Evolutionary conservation across 805 yeast species (phyloP).

Genomic region (Lachancea cidri): DNA sequence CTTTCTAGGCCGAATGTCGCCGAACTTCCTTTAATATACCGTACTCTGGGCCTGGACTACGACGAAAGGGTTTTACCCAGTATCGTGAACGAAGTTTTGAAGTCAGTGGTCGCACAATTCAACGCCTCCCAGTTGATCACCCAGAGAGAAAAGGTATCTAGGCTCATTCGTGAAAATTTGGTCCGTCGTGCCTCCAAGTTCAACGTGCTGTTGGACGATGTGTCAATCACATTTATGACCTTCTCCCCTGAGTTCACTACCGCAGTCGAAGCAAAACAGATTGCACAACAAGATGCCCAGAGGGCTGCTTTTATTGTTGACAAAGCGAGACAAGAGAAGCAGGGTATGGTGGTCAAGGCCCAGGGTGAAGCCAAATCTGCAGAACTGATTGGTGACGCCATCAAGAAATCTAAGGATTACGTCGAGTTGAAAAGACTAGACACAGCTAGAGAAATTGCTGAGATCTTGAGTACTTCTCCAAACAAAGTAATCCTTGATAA

Average conservation of each 20-base stretch:
- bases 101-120: conserved; percentile 96
- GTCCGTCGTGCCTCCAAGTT: conserved; percentile 88
- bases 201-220: conserved; percentile 87
- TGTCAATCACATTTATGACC: conserved; percentile 93
- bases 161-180: conserved; percentile 84
- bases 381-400: conserved; percentile 97
- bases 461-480: conserved; percentile 77
- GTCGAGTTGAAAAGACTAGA: conserved; percentile 95
- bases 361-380: conserved; percentile 99
- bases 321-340: conserved; percentile 96
- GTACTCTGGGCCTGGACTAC: conserved; percentile 91
- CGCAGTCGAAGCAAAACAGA: conserved; percentile 98
- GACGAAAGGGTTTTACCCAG: conserved; percentile 97
- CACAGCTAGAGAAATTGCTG: conserved; percentile 94
- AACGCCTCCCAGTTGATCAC: conserved; percentile 97
- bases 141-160: conserved; percentile 95
- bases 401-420: conserved; percentile 91
- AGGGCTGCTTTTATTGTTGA: conserved; percentile 97
- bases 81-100: conserved; percentile 95
- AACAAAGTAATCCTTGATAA: conserved; percentile 88
- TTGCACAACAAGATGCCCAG: conserved; percentile 99
- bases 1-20: conserved; percentile 79
- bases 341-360: conserved; percentile 93
- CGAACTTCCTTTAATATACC: conserved; percentile 76
- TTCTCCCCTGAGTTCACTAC: conserved; percentile 96